Evolutionary conservation across 495 filamentous ascomycete species (phyloP).

Genomic region (Penicillium soppii): DNA sequence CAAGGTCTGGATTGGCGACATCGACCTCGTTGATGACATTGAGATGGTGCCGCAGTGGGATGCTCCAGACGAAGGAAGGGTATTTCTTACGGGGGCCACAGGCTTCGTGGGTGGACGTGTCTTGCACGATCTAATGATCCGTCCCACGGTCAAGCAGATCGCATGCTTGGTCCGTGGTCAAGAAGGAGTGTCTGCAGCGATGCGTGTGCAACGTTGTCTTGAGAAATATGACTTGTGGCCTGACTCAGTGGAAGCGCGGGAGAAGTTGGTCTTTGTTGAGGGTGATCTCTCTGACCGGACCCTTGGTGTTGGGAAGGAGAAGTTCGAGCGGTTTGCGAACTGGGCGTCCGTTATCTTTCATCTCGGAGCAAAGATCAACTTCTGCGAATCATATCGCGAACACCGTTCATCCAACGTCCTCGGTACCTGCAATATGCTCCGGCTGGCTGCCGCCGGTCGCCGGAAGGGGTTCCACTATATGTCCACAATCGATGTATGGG

Average conservation of each 20-base stretch:
- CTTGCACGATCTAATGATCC: background rate
- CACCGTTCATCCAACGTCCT: constrained; percentile 19
- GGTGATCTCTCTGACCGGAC: constrained; percentile 8
- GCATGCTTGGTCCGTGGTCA: constrained; percentile 10
- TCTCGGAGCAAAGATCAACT: constrained; percentile 24
- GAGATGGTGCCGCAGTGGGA: background rate
- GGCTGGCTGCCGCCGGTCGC: constrained; percentile 7
- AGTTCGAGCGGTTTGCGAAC: constrained; percentile 5
- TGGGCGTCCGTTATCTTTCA: constrained; percentile 19
- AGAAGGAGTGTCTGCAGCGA: background rate
- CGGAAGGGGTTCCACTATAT: constrained; percentile 24
- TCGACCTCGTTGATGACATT: background rate
- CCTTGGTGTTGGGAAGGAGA: background rate
- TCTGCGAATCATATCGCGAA: constrained; percentile 13
- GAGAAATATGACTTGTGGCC: constrained; percentile 9
- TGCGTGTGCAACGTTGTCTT: background rate
- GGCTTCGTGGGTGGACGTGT: constrained; percentile 14
- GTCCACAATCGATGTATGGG: constrained; percentile 18
- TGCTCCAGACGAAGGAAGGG: background rate
- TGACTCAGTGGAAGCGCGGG: background rate
- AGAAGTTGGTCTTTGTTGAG: constrained; percentile 11
- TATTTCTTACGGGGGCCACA: constrained; percentile 14
- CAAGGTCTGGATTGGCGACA: background rate
- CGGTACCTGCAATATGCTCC: constrained; percentile 15
- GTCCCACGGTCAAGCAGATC: constrained; percentile 9